Evolutionary conservation across 139 green algal genomes (phyloP), one percentile per base, ranked within the genome.

Genomic region (Chlamydomonas sp.): DNA sequence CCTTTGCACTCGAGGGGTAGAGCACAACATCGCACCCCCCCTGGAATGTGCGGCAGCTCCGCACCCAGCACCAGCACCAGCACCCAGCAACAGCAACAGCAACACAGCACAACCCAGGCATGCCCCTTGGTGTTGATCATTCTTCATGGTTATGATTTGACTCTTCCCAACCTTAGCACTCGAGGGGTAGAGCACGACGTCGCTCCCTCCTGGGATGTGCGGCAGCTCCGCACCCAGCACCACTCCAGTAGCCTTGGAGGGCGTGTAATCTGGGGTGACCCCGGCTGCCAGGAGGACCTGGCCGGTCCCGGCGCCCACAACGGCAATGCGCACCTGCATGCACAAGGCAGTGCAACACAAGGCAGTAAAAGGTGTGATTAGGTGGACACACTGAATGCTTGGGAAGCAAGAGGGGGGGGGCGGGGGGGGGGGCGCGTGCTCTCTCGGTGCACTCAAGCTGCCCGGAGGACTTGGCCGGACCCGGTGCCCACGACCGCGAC

Each of bases 1-100:
- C n/a, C n/a, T 91, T 92, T 28, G 69, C 77, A n/a, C 82, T 90
- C 0, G 90, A 77, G 1, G 90, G 89, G 81, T 96, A 95, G 47
- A 95, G 77, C 31, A 96, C 85, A 2, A 43, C 34, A 22, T 77
- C 31, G 36, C 2, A 76, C 71, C 83, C 82, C n/a, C 16, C 77
- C 85, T 33, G 74, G 36, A 0, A 90, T 28, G 3, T 81, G 35
- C 0, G 87, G 90, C 58, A 95, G 80, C 83, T 93, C 88, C 5
- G 81, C 78, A 30, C 81, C 84, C 71, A 95, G 82, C 26, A 84
- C 75, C 66, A 85, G n/a, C n/a, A n/a, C n/a, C n/a, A n/a, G n/a
- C n/a, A n/a, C n/a, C n/a, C n/a, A n/a, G n/a, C n/a, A n/a, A n/a
- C n/a, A n/a, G n/a, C n/a, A n/a, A n/a, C n/a, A n/a, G n/a, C n/a